A percentile compares a stretch with the other conserved stretches of the same genome.
Evolutionary conservation across 2,329 filamentous ascomycete species (phyloP).

Genomic region (Cladophialophora chaetospira): DNA sequence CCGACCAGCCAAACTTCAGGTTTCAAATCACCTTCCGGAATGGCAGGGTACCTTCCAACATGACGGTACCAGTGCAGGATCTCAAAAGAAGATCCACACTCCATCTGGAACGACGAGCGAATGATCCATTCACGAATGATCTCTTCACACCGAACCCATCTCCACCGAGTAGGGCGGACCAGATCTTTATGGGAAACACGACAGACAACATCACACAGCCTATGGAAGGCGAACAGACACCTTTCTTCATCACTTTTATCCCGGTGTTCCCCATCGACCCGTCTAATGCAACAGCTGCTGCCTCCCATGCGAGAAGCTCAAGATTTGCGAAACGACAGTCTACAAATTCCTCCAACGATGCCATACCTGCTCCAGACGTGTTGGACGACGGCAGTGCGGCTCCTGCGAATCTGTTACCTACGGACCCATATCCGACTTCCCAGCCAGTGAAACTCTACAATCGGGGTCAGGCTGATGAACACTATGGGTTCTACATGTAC

Average conservation of each 20-base stretch:
- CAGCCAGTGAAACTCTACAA: conserved; percentile 87
- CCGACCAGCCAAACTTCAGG: conserved; percentile 75
- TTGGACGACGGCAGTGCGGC: conserved; percentile 66
- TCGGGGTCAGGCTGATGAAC: conserved; percentile 75
- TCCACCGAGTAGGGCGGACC: conserved; percentile 64
- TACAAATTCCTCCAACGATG: conserved; percentile 23
- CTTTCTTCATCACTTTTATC: conserved; percentile 81
- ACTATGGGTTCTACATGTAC: conserved; percentile 93
- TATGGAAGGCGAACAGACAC: conserved; percentile 83
- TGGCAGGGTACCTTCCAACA: conserved; percentile 56
- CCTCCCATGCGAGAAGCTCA: conserved; percentile 29
- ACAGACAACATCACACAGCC: conserved; percentile 70
- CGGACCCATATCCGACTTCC: conserved; percentile 50
- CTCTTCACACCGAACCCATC: conserved; percentile 48
- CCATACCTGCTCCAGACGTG: conserved; percentile 30
- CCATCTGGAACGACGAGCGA: conserved; percentile 35
- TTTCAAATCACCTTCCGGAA: conserved; percentile 70
- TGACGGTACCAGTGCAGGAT: conserved; percentile 57
- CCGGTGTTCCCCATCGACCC: conserved; percentile 45
- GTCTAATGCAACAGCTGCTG: conserved; percentile 15
- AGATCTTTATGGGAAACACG: conserved; percentile 79
- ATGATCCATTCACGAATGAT: conserved; percentile 39
- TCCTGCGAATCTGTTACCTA: conserved; percentile 70
- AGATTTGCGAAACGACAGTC: conserved; percentile 31
- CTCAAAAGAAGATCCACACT: conserved; percentile 43